Evolutionary conservation across 768 basidiomycete genomes (phyloP).

Genomic region (Cystofilobasidium bisporidii): DNA sequence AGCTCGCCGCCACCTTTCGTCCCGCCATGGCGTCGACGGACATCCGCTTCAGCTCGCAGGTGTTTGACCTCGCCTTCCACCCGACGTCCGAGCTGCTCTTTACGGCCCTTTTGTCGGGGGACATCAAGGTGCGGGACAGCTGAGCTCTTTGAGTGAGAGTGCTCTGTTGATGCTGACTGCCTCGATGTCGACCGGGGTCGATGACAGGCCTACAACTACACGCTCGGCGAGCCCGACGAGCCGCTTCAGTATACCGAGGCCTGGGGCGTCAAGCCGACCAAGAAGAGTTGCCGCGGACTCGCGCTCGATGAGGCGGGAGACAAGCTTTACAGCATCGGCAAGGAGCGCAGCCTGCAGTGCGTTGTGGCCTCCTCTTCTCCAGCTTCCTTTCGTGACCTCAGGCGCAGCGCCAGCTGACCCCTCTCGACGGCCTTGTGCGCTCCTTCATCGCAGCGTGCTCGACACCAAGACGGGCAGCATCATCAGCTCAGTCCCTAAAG

Average conservation of each 20-base stretch:
- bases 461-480: slow-evolving; percentile 46
- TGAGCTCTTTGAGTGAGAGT: no score
- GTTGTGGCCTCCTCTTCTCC: slow-evolving; percentile 38
- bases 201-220: slow-evolving; percentile 56
- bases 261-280: slow-evolving; percentile 64
- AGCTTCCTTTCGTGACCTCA: not conserved
- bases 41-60: slow-evolving; percentile 62
- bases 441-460: not conserved
- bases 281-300: slow-evolving; percentile 71
- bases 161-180: no score
- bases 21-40: slow-evolving; percentile 44
- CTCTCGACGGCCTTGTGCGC: not conserved
- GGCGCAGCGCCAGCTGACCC: not conserved
- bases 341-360: slow-evolving; percentile 67
- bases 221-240: slow-evolving; percentile 46
- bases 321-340: slow-evolving; percentile 67
- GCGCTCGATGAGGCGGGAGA: slow-evolving; percentile 58
- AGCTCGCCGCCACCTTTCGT: not conserved
- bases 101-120: slow-evolving; percentile 61
- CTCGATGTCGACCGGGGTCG: slow-evolving; percentile 47
- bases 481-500: slow-evolving; percentile 46
- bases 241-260: slow-evolving; percentile 42
- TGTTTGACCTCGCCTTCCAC: slow-evolving; percentile 85
- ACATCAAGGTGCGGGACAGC: slow-evolving; percentile 47
- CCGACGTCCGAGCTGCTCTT: slow-evolving; percentile 63